A percentile compares a stretch with the other conserved stretches of the same genome.
Conservation (phyloP, 2,329 filamentous ascomycete species). For the Rugonectria rugulosa region DNA sequence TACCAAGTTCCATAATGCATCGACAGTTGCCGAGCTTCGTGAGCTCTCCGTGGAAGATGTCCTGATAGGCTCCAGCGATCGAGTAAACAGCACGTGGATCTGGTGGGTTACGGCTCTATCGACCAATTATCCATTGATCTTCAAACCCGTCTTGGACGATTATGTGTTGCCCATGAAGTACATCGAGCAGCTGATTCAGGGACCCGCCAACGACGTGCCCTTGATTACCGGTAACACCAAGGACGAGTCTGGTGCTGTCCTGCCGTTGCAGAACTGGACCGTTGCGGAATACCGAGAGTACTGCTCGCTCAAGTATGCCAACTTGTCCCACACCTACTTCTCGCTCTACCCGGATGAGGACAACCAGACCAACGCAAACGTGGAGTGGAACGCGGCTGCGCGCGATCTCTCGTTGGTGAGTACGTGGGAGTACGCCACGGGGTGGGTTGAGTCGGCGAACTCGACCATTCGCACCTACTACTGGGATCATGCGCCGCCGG, state of each 20-base stretch:
- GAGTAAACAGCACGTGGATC: slow-evolving; percentile 2
- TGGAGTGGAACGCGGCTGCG: slow-evolving; percentile 1
- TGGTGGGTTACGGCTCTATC: slow-evolving; percentile 4
- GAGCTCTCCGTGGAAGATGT: slow-evolving; percentile 5
- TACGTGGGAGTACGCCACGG: slow-evolving; percentile 1
- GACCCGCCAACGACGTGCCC: slow-evolving; percentile 20
- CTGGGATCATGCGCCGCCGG: slow-evolving; percentile 12
- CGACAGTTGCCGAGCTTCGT: slow-evolving; percentile 4
- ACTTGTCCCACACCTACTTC: slow-evolving; percentile 7
- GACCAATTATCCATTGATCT: slow-evolving; percentile 4
- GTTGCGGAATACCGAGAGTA: slow-evolving; percentile 12
- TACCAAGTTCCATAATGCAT: slow-evolving; percentile 1
- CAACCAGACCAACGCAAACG: not conserved
- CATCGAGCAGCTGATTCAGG: slow-evolving; percentile 10
- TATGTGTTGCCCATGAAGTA: slow-evolving; percentile 17
- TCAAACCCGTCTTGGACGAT: slow-evolving; percentile 14
- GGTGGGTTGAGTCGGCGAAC: not conserved
- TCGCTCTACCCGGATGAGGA: not conserved
- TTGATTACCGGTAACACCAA: slow-evolving; percentile 22
- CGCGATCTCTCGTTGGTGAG: slow-evolving; percentile 3
- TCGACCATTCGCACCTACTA: slow-evolving; percentile 9
- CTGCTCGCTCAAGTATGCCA: slow-evolving; percentile 3
- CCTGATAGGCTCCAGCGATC: slow-evolving; percentile 1
- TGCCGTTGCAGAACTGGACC: not conserved
- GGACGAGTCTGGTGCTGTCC: slow-evolving; percentile 16